Evolutionary conservation across 495 filamentous ascomycete species (phyloP), one percentile per base, ranked within the genome.

Genomic region (Aspergillus steynii): DNA sequence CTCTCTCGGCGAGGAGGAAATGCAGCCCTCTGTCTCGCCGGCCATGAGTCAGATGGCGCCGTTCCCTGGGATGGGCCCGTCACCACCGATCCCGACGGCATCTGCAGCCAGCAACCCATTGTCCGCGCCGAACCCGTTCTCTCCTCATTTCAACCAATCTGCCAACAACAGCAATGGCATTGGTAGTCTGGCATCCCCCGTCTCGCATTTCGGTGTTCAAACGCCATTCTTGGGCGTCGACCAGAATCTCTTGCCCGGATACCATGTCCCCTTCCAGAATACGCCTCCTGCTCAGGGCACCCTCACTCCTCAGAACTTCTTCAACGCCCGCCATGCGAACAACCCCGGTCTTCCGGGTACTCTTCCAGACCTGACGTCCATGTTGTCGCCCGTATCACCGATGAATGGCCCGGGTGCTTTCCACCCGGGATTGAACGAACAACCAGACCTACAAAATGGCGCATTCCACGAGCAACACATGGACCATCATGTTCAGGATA

Each of bases 1-100:
- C 2, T 89, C 83, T 20, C 80, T 89, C 56, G 89, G 86, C 27
- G 88, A 88, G 50, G 88, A 91, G 9, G 89, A 93, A 29, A 80
- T 85, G 15, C 72, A 72, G 46, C 82, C 83, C 12, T 80, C 91
- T 9, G 88, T 91, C 67, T 95, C 92, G 14, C 92, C 92, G 37
- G 88, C 82, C 26, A 87, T 86, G 63, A 88, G 83, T 65, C 84
- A 84, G 58, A 75, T 81, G 10, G 74, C 79, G 8, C 77, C 83
- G n/a, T 81, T 83, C 26, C 85, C 74, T 29, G 79, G 86, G 48
- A 81, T 86, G 7, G 86, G 89, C 62, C 80, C 79, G 6, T 78
- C 81, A 8, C 78, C 81, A 10, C 84, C 88, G 53, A 76, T 85
- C 53, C 78, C 68, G 68, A 78, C 68, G 56, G 71, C 76, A 52